Evolutionary conservation across 2,329 filamentous ascomycete species (phyloP).

Genomic region (Metarhizium humberi): DNA sequence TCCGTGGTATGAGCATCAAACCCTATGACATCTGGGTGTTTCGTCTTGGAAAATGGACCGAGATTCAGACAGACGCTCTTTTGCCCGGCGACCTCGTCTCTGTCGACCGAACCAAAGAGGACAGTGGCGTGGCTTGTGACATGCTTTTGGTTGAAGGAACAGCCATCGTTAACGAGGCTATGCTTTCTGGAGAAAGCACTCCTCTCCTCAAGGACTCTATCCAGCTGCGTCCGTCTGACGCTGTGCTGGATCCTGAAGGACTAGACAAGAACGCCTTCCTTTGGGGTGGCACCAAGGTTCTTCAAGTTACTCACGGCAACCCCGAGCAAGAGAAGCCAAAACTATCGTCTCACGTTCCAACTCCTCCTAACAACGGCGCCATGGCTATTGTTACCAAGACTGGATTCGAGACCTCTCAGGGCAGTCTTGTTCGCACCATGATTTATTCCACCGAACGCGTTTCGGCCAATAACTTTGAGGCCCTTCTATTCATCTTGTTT

Average conservation of each 20-base stretch:
- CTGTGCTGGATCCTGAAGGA: constrained; percentile 74
- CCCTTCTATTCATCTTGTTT: constrained; percentile 95
- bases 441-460: constrained; percentile 98
- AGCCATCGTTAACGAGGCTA: constrained; percentile 97
- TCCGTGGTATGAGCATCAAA: constrained; percentile 99
- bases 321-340: constrained; percentile 63
- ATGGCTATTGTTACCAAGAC: constrained; percentile 94
- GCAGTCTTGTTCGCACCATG: constrained; percentile 96
- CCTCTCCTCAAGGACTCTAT: constrained; percentile 94
- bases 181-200: constrained; percentile 97
- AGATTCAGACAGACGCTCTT: constrained; percentile 83
- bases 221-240: constrained; percentile 77
- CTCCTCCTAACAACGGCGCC: constrained; percentile 88
- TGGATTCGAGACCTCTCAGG: constrained; percentile 96
- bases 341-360: constrained; percentile 64
- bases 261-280: constrained; percentile 95
- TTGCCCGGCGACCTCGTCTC: constrained; percentile 91
- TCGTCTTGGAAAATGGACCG: constrained; percentile 77
- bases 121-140: constrained; percentile 92
- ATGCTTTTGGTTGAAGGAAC: constrained; percentile 93
- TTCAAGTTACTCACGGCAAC: constrained; percentile 87
- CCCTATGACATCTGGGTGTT: constrained; percentile 92
- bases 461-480: constrained; percentile 95
- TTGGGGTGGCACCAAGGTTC: constrained; percentile 93
- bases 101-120: constrained; percentile 88